Evolutionary conservation across 208 protist species (phyloP), one percentile per base, ranked within the genome.

Genomic region (Lotmaria passim): DNA sequence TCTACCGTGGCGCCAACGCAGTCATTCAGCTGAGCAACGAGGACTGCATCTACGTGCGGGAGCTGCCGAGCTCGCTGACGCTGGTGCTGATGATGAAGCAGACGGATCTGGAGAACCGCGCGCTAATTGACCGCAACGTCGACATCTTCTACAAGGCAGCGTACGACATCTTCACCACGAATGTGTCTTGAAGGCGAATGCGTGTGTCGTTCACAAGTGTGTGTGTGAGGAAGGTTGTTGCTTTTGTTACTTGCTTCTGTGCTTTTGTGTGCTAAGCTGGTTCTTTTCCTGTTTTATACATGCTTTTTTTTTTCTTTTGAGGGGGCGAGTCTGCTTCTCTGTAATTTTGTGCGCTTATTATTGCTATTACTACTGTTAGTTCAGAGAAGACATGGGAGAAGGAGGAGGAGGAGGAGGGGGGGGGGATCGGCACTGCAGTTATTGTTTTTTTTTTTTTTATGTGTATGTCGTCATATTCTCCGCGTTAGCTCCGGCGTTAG

Each of bases 31-130:
- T 79, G 24, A 79, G 69, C 58, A 74, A 74, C 34, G 67, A 79
- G 48, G 86, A 94, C 73, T 92, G 79, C 70, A 94, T 96, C 70
- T 96, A 96, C 75, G 85, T 96, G 17, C 82, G 83, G 24, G 87
- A 96, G 68, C 76, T 96, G 30, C 89, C 91, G 12, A 94, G 79
- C 72, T 93, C 84, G 14, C 75, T 96, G 55, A 94, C 91, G 14
- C 38, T 96, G 36, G 89, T 96, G 43, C 51, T 89, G n/a, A 96
- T 96, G 86, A 81, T 91, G 53, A 86, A 93, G 74, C 77, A 87
- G n/a, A 79, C 81, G 17, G 78, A 86, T 41, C 69, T 96, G 61
- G 74, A 82, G 30, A 88, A 89, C 63, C 76, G 79, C 24, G 73
- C 74, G 23, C 77, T 96, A 34, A 96, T 96, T 75, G 89, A 96